phyloP scores from a whole-genome alignment of 345 rosid genomes.

The Kandelia obovata region DNA sequence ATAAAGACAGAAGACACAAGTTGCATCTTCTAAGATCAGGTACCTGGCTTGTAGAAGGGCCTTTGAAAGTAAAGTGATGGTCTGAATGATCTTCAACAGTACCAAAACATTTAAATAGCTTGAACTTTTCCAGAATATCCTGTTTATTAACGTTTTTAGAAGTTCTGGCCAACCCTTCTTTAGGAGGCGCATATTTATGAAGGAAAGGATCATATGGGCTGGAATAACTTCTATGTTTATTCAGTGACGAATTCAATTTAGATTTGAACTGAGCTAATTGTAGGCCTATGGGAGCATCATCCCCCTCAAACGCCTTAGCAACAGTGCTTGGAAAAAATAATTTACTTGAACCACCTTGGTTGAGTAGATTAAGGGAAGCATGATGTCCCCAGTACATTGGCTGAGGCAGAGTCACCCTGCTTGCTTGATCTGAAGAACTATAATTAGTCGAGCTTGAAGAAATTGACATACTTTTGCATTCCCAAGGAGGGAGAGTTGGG shows the following conservation, averaged over 20 bases:
- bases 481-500: conserved; percentile 17
- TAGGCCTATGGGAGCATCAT: conserved; percentile 13
- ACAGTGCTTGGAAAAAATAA: conserved; percentile 8
- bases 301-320: conserved; percentile 1
- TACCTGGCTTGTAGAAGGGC: conserved; percentile 53
- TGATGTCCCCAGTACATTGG: conserved; percentile 10
- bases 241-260: not conserved
- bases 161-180: conserved; percentile 30
- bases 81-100: conserved; percentile 66
- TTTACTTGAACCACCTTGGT: conserved; percentile 16
- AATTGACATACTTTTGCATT: conserved; percentile 13
- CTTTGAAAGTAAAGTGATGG: conserved; percentile 48
- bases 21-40: conserved; percentile 12
- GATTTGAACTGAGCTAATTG: conserved; percentile 17
- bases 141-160: conserved; percentile 33
- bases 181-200: conserved; percentile 24
- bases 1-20: not conserved
- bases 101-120: conserved; percentile 72
- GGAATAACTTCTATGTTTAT: conserved; percentile 10
- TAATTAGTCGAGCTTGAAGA: conserved; percentile 26
- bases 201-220: conserved; percentile 12
- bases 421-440: conserved; percentile 14
- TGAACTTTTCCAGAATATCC: conserved; percentile 49
- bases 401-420: conserved; percentile 10
- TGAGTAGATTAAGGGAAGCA: conserved; percentile 2